These are phyloP conservation scores for Papiliotrema laurentii DNA, from an alignment of 1,284 basidiomycete species.

Conservation along the genomic window DNA sequence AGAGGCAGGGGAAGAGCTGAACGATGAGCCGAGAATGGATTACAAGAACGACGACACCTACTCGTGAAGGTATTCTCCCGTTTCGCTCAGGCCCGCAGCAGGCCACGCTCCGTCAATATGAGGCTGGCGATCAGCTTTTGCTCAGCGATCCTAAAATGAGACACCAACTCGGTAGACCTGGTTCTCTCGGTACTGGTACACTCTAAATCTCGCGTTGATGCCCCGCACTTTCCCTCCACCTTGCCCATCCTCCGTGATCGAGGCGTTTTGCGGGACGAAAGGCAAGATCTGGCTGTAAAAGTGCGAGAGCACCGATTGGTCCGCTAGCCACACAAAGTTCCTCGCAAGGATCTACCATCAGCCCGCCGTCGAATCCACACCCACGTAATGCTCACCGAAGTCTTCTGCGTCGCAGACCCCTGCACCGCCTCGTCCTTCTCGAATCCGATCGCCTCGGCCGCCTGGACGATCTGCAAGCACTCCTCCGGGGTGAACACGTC, in stretches of 20 bases:
- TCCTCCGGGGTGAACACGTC: constrained; percentile 53
- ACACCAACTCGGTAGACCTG: constrained; percentile 52
- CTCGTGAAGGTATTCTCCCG: constrained; percentile 56
- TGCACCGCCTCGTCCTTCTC: constrained; percentile 54
- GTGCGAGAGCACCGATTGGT: constrained; percentile 49
- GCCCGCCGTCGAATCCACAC: not conserved
- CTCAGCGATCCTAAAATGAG: constrained; percentile 4
- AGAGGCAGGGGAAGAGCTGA: constrained; percentile 37
- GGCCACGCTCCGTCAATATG: constrained; percentile 60
- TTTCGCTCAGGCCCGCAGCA: constrained; percentile 50
- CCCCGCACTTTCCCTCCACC: constrained; percentile 52
- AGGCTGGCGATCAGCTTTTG: constrained; percentile 22
- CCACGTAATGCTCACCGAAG: constrained; percentile 39
- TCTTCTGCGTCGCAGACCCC: constrained; percentile 51
- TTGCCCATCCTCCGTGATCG: constrained; percentile 30
- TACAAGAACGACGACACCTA: constrained; percentile 34
- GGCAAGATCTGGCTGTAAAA: constrained; percentile 51
- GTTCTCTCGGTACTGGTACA: constrained; percentile 54
- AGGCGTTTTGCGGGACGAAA: constrained; percentile 46
- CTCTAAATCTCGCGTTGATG: constrained; percentile 54
- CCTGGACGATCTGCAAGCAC: constrained; percentile 51
- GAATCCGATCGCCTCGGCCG: constrained; percentile 53
- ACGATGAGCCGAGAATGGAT: not conserved
- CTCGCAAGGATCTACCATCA: constrained; percentile 48
- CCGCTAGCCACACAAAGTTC: constrained; percentile 58